Evolutionary conservation across 768 basidiomycete genomes (phyloP).

Genomic region (Rhodotorula kratochvilovae): DNA sequence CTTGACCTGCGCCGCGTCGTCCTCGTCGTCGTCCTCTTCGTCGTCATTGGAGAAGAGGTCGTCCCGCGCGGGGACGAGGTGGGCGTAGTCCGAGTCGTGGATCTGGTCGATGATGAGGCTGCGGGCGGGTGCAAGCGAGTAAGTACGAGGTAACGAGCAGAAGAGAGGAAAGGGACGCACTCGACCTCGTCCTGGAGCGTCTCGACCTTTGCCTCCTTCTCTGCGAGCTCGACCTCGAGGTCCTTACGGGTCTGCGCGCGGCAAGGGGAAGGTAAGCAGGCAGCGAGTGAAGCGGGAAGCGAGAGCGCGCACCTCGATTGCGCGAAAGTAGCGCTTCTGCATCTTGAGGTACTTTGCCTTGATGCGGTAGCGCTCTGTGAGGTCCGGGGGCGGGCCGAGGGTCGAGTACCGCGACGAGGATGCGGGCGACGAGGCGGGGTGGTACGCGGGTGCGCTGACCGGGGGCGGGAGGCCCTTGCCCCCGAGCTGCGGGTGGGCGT

Average conservation of each 20-base stretch:
- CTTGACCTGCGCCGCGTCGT: not conserved
- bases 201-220: slow-evolving; percentile 45
- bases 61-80: slow-evolving; percentile 29
- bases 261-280: too few species aligned
- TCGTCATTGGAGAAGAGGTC: slow-evolving; percentile 32
- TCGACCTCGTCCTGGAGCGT: slow-evolving; percentile 38
- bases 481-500: slow-evolving; percentile 14
- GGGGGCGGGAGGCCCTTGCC: slow-evolving; percentile 28
- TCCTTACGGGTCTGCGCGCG: slow-evolving; percentile 11
- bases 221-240: slow-evolving; percentile 35
- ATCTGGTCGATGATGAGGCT: slow-evolving; percentile 39
- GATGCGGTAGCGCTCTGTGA: slow-evolving; percentile 20
- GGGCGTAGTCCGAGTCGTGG: slow-evolving; percentile 33
- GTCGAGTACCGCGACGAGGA: not conserved
- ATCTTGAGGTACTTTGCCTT: slow-evolving; percentile 25
- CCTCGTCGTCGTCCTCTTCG: slow-evolving; percentile 1
- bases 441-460: not conserved
- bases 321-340: slow-evolving; percentile 5
- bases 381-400: slow-evolving; percentile 16
- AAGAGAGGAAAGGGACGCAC: slow-evolving; percentile 11
- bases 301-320: slow-evolving; percentile 9
- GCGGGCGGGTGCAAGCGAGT: not conserved
- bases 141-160: not conserved
- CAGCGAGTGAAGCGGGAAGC: not conserved
- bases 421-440: not conserved